Evolutionary conservation across 352 stramenopile species (phyloP), one percentile per base, ranked within the genome.

Genomic region (Globisporangium recalcitrans): DNA sequence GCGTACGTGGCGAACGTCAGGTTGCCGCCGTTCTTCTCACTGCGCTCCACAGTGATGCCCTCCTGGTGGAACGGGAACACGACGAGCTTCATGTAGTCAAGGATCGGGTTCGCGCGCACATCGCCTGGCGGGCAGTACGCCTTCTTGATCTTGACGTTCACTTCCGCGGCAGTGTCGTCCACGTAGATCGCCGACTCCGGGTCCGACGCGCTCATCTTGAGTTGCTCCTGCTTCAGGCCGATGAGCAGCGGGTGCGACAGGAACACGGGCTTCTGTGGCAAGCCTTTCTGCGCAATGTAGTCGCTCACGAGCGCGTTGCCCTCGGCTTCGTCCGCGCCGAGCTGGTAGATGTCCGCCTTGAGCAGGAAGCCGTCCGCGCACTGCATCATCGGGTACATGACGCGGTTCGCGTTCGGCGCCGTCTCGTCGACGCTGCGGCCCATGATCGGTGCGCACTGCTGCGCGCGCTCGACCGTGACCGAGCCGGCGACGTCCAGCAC

Each of bases 141-240:
- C 75, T 99, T 99, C 75, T 99, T 99, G 71, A 99, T 97, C 78
- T 99, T 99, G 60, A 83, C 87, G 73, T 98, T 98, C 54, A 98
- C 90, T 67, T 98, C 93, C 6, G 93, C 90, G 16, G 74, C 75
- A 16, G 88, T 90, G 80, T 99, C 96, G 71, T 99, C 97, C 81
- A 99, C 97, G 75, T 99, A 99, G 65, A 99, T 98, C 31, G 91
- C 91, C 48, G 85, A 97, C 78, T 99, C 96, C 13, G 97, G 92
- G 88, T 99, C 96, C 52, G 90, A 98, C 75, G 98, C 99, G 70
- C 81, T 98, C 97, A 99, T 99, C 85, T 99, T 99, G 71, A 97
- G 91, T 82, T 99, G 97, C 16, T 98, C 97, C 72, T 98, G 95
- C 79, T 99, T 99, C 22, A 99, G 75, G 0, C 97, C 97, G 55